These are phyloP conservation scores for Hanseniaspora hatyaiensis DNA, from an alignment of 805 yeast genomes.

Conservation along the genomic window DNA sequence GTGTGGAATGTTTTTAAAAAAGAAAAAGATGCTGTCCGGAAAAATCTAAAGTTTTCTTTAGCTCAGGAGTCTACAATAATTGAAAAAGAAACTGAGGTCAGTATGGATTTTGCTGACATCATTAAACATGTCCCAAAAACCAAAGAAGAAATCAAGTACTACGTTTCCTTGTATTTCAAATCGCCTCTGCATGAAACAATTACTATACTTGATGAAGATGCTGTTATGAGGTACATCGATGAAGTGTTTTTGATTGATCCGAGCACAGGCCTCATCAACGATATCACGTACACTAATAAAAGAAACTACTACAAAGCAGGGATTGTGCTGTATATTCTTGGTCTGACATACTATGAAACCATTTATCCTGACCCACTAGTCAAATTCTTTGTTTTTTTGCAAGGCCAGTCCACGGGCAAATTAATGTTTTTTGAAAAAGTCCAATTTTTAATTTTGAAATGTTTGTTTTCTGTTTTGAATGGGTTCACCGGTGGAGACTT, in stretches of 20 bases:
- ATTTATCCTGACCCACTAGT: conserved; percentile 20
- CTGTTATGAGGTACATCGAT: conserved; percentile 15
- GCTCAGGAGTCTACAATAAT: conserved; percentile 20
- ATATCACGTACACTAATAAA: conserved; percentile 17
- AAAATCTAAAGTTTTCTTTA: conserved; percentile 18
- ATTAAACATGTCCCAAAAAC: conserved; percentile 21
- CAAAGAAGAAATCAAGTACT: conserved; percentile 17
- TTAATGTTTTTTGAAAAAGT: conserved; percentile 25
- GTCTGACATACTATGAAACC: conserved; percentile 18
- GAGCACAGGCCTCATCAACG: neutral
- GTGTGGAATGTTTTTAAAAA: conserved; percentile 24
- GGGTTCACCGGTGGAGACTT: conserved; percentile 23
- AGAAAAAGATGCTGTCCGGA: conserved; percentile 24
- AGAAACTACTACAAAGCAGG: conserved; percentile 26
- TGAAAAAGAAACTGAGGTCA: conserved; percentile 13
- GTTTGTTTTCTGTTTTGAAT: conserved; percentile 15
- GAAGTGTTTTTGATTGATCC: conserved; percentile 16
- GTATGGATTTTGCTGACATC: conserved; percentile 14
- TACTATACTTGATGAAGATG: conserved; percentile 10
- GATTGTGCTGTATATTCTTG: conserved; percentile 23
- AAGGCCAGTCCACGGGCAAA: conserved; percentile 26
- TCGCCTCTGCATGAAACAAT: conserved; percentile 21
- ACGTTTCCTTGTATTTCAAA: conserved; percentile 19
- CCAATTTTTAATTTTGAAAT: conserved; percentile 24
- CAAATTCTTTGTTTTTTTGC: conserved; percentile 21